Base-by-base conservation (phyloP, 192 early-diverging fungal species). In the Backusella luteola region DNA sequence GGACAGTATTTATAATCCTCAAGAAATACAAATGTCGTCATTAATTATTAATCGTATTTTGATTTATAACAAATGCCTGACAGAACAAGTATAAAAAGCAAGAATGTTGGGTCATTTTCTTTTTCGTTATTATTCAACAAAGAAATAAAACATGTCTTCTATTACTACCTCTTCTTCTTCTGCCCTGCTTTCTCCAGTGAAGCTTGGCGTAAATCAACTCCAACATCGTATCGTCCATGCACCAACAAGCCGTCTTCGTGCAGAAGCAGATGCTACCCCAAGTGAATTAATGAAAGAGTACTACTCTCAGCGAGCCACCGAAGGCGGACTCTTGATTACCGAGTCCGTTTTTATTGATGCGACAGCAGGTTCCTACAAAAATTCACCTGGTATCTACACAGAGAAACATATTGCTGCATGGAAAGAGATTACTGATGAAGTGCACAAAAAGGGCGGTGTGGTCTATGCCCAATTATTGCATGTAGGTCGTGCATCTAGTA, bases 381-480 rank as follows among this genome's bases (percentile, higher is more conserved):
- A 68, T 41, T 79, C 74, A 8, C 79, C 81, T n/a, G 85, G 75
- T 5, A 80, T 85, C 23, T 69, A 80, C 69, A 87, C 66, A 7
- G 34, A 36, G 9, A 82, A 80, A 14, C 87, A 87, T 32, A 77
- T 80, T 19, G 74, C 52, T 35, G 87, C 74, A 12, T 90, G 89
- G 89, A 86, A 83, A 66, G 44, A 79, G 67, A 38, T 80, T 29
- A 89, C 88, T 4, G 81, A 87, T 32, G 84, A 83, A 5, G 89
- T 90, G 11, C 87, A 89, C 76, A 84, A 71, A 17, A 84, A 85
- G 73, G 88, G 86, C 17, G 86, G 87, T 7, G 49, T 77, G 69
- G 87, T 90, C 69, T 90, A 67, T 70, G 75, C 81, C 19, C 89
- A 90, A 76, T 70, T 90, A 53, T 90, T 88, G 89, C 77, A 79